Conservation (phyloP, 257 asterid species). For the Gentiana straminea region DNA sequence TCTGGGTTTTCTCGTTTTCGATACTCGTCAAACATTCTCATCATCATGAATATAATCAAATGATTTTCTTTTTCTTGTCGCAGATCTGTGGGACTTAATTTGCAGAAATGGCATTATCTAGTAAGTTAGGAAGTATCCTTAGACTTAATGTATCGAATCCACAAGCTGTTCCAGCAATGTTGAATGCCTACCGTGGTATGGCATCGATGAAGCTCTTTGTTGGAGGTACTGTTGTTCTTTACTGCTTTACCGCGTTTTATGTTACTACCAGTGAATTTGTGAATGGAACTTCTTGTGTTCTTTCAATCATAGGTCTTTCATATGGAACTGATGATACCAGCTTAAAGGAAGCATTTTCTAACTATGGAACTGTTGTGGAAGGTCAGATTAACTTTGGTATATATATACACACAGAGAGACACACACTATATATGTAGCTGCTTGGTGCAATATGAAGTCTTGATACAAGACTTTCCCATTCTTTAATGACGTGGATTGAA, state of each 20-base stretch:
- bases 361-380: constrained; percentile 51
- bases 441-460: no score
- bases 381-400: constrained; percentile 8
- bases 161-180: constrained; percentile 35
- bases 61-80: constrained; percentile 2
- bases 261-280: not conserved
- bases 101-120: constrained; percentile 52
- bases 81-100: constrained; percentile 16
- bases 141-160: constrained; percentile 30
- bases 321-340: constrained; percentile 49
- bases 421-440: no score
- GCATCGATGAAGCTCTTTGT: constrained; percentile 47
- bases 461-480: no score
- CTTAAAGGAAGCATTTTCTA: constrained; percentile 56
- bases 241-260: not conserved
- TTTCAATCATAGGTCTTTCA: constrained; percentile 48
- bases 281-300: not conserved
- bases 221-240: constrained; percentile 34
- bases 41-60: no score
- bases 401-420: no score
- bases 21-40: no score
- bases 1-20: no score
- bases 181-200: constrained; percentile 63
- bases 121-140: constrained; percentile 46
- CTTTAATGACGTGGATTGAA: no score